phyloP scores from a whole-genome alignment of 345 rosid genomes.

The Aquilaria yunnanensis region DNA sequence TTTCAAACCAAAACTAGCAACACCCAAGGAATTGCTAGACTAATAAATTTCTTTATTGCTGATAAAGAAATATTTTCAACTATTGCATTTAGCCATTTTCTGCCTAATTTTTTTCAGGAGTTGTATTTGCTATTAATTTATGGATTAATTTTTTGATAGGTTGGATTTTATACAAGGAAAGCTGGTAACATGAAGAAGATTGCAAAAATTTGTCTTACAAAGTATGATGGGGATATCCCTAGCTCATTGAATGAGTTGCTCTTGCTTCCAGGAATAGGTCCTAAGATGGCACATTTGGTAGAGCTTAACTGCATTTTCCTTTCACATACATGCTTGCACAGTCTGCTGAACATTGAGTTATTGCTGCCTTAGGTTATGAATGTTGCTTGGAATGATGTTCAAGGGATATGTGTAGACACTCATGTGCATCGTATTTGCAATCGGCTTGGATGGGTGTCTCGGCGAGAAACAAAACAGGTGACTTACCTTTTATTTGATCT shows the following conservation, averaged over 20 bases:
- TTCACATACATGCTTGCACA: neutral
- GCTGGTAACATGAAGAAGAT: conserved; percentile 87
- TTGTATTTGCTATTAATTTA: conserved; percentile 5
- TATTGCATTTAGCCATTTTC: neutral
- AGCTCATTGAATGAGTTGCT: conserved; percentile 78
- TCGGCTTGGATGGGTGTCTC: conserved; percentile 92
- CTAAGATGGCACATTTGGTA: conserved; percentile 70
- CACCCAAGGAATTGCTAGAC: neutral
- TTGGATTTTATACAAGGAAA: conserved; percentile 91
- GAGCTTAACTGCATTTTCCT: neutral
- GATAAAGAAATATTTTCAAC: neutral
- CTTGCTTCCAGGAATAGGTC: conserved; percentile 92
- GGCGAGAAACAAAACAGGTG: conserved; percentile 62
- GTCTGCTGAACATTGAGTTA: conserved; percentile 6
- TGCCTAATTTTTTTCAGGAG: neutral
- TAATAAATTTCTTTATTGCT: neutral
- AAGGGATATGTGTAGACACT: conserved; percentile 94
- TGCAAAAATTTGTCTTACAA: conserved; percentile 67
- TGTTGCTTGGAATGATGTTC: conserved; percentile 80
- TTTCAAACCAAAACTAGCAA: conserved; percentile 1
- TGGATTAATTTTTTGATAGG: conserved; percentile 33
- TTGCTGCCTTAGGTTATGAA: conserved; percentile 69
- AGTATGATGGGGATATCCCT: conserved; percentile 86
- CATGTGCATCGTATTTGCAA: conserved; percentile 93
- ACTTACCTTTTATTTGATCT: conserved; percentile 2